Conservation (phyloP, 2,329 filamentous ascomycete species). For the Aureobasidium namibiae region DNA sequence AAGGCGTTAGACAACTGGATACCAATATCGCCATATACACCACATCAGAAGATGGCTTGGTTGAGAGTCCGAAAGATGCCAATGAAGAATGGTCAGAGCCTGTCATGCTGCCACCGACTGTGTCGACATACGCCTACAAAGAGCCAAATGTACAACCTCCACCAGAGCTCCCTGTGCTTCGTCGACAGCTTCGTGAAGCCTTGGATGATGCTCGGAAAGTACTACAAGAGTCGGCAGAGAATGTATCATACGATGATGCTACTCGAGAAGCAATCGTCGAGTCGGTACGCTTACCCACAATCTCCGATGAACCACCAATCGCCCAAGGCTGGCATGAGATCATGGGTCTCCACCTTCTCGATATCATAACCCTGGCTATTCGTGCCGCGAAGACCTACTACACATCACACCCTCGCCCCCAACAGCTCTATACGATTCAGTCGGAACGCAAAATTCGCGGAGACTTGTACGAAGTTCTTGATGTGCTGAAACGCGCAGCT, state of each 20-base stretch:
- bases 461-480: constrained; percentile 78
- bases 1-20: constrained; percentile 25
- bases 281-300: constrained; percentile 26
- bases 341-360: constrained; percentile 84
- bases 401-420: constrained; percentile 79
- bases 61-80: constrained; percentile 18
- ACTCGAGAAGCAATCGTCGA: constrained; percentile 7
- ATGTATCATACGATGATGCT: not conserved
- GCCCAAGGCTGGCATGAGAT: constrained; percentile 72
- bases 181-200: constrained; percentile 57
- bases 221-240: constrained; percentile 43
- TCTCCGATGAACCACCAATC: constrained; percentile 3
- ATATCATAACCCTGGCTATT: constrained; percentile 91
- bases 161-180: constrained; percentile 72
- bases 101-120: constrained; percentile 88
- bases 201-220: constrained; percentile 62
- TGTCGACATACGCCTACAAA: constrained; percentile 87
- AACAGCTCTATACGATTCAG: constrained; percentile 77
- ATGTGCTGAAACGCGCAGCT: constrained; percentile 86
- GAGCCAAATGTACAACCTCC: constrained; percentile 75
- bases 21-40: not conserved
- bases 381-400: constrained; percentile 94
- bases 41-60: not conserved
- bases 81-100: constrained; percentile 54
- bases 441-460: constrained; percentile 77